Evolutionary conservation across 164 flowering plant genomes (phyloP).

Genomic region (Umbilicus rupestris): DNA sequence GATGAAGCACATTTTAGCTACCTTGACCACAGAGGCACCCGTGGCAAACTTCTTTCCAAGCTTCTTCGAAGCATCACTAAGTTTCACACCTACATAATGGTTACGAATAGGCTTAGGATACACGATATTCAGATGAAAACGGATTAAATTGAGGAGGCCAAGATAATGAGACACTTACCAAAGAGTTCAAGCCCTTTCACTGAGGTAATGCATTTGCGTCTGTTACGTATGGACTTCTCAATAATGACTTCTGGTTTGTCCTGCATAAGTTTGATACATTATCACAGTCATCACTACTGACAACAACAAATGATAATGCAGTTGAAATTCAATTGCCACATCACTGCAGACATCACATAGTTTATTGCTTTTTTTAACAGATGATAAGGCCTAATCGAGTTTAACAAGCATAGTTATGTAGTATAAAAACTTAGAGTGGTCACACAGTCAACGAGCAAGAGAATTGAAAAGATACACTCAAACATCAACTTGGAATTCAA

Average conservation of each 20-base stretch:
- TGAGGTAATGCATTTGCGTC: slow-evolving; percentile 72
- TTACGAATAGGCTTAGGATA: background rate
- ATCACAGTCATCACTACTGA: background rate
- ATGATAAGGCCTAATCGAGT: background rate
- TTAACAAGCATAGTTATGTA: background rate
- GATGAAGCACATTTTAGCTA: slow-evolving; percentile 11
- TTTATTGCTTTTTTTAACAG: background rate
- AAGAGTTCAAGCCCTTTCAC: slow-evolving; percentile 83
- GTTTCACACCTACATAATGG: slow-evolving; percentile 62
- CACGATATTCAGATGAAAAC: background rate
- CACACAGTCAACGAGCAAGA: too few species aligned
- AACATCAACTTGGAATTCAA: too few species aligned
- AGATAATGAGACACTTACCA: slow-evolving; percentile 36
- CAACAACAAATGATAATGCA: background rate
- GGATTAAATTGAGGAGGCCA: background rate
- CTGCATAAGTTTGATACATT: slow-evolving; percentile 23
- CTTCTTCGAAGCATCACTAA: slow-evolving; percentile 94
- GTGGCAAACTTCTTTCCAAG: slow-evolving; percentile 98
- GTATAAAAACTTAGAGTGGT: background rate
- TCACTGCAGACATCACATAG: background rate
- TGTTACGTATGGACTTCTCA: slow-evolving; percentile 80
- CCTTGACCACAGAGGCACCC: slow-evolving; percentile 99
- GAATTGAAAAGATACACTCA: too few species aligned
- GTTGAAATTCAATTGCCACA: background rate
- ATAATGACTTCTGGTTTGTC: slow-evolving; percentile 76